Percentiles rank a stretch among this genome's conserved stretches.
Conservation (phyloP, 2,329 filamentous ascomycete genomes). For the Colletotrichum sp. region DNA sequence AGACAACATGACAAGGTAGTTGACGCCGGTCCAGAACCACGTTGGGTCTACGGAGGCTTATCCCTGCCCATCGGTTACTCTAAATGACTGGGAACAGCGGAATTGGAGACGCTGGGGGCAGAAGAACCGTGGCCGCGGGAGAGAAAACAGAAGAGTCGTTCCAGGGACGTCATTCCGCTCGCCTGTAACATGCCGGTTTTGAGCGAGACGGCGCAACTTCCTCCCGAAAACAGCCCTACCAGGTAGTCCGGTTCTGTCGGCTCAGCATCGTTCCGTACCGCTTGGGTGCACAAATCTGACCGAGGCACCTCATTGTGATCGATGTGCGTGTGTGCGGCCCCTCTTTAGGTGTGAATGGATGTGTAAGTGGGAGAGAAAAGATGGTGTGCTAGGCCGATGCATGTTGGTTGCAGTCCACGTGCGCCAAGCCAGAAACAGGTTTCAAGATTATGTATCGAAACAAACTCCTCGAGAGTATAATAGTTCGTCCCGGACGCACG, state of each 20-base stretch:
- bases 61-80: not conserved
- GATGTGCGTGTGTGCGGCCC: not conserved
- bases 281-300: constrained; percentile 5
- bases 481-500: constrained; percentile 14
- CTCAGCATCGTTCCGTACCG: constrained; percentile 4
- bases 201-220: not conserved
- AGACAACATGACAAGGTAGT: not conserved
- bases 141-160: not conserved
- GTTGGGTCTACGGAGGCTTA: not conserved
- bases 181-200: not conserved
- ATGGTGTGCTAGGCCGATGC: not conserved
- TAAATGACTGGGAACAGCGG: not conserved
- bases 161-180: not conserved
- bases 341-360: not conserved
- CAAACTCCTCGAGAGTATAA: constrained; percentile 17
- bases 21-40: not conserved
- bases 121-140: not conserved
- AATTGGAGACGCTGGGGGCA: not conserved
- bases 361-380: not conserved
- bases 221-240: constrained; percentile 12
- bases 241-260: constrained; percentile 4
- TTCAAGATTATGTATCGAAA: constrained; percentile 17
- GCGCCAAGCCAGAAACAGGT: constrained; percentile 17
- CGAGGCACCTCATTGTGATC: not conserved
- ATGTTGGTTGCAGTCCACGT: constrained; percentile 14